A percentile compares a stretch with the other conserved stretches of the same genome.
phyloP scores from a whole-genome alignment of 805 yeast species.

The Kuraishia ogatae region DNA sequence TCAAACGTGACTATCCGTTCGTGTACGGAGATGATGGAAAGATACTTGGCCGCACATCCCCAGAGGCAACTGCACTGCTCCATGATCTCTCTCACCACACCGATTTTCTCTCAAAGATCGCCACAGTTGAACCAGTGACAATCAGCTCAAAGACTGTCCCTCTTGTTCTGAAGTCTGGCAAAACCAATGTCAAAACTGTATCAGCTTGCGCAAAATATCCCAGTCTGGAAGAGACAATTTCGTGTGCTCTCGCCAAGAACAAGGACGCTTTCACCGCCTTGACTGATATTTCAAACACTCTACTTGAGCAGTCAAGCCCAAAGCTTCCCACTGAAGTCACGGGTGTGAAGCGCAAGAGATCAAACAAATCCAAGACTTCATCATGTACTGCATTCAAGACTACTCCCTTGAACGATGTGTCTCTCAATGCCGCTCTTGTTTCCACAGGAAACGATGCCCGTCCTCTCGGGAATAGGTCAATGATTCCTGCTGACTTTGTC shows the following conservation, averaged over 20 bases:
- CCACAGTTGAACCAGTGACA: neutral
- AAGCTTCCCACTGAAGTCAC: neutral
- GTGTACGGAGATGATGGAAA: neutral
- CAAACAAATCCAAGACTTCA: neutral
- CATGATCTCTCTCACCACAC: neutral
- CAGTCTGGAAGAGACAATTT: neutral
- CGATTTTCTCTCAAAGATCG: neutral
- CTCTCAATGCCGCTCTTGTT: conserved; percentile 28
- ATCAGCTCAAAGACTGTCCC: neutral
- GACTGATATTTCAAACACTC: neutral
- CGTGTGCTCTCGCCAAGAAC: neutral
- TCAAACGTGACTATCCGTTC: neutral
- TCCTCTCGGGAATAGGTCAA: neutral
- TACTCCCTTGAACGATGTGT: conserved; percentile 22
- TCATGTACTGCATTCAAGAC: neutral
- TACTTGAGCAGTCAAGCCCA: neutral
- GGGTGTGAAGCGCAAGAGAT: neutral
- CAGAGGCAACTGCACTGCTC: neutral
- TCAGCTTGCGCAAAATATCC: neutral
- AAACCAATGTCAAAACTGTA: neutral
- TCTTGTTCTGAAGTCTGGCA: neutral
- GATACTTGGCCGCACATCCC: neutral
- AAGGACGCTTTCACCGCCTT: neutral
- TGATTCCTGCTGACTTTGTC: conserved; percentile 1
- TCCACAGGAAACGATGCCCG: conserved; percentile 20